These are phyloP conservation scores for Pezicula radicicola DNA, from an alignment of 2,329 filamentous ascomycete genomes.

Conservation along the genomic window DNA sequence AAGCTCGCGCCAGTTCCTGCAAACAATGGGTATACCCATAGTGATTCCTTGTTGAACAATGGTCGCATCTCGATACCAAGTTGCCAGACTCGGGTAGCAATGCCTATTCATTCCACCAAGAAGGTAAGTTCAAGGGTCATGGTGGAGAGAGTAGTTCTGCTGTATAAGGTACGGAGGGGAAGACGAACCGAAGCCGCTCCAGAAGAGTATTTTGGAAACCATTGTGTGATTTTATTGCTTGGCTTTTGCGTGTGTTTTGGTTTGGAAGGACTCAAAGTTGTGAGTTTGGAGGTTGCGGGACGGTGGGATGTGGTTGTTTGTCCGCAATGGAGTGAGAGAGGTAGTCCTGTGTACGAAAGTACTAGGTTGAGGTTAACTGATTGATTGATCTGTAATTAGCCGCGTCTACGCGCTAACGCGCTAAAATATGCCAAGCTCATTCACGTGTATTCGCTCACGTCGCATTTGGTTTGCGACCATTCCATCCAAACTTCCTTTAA, in stretches of 20 bases:
- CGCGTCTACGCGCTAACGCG: not conserved
- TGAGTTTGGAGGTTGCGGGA: not conserved
- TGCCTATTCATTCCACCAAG: slow-evolving; percentile 52
- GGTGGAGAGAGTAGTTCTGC: not conserved
- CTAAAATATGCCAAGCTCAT: not conserved
- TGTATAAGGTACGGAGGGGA: slow-evolving; percentile 5
- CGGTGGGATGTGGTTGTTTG: slow-evolving; percentile 3
- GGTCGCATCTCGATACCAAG: slow-evolving; percentile 98
- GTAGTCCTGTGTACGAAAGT: not conserved
- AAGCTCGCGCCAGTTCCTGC: slow-evolving; percentile 83
- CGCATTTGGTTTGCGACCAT: not conserved
- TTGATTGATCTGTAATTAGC: not conserved
- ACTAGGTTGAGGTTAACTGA: not conserved
- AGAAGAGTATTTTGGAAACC: slow-evolving; percentile 66
- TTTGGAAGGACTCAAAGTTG: slow-evolving; percentile 1
- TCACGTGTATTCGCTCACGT: not conserved
- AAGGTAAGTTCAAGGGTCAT: slow-evolving; percentile 14
- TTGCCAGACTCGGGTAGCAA: slow-evolving; percentile 92
- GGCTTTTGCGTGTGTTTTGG: not conserved
- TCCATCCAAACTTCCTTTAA: not conserved
- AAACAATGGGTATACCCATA: slow-evolving; percentile 92
- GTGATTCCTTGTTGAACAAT: slow-evolving; percentile 77
- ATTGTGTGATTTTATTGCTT: slow-evolving; percentile 13
- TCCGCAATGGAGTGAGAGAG: slow-evolving; percentile 8
- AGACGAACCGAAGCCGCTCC: slow-evolving; percentile 83